These are phyloP conservation scores for Neonectria coccinea DNA, from an alignment of 2,329 filamentous ascomycete species.

Conservation along the genomic window DNA sequence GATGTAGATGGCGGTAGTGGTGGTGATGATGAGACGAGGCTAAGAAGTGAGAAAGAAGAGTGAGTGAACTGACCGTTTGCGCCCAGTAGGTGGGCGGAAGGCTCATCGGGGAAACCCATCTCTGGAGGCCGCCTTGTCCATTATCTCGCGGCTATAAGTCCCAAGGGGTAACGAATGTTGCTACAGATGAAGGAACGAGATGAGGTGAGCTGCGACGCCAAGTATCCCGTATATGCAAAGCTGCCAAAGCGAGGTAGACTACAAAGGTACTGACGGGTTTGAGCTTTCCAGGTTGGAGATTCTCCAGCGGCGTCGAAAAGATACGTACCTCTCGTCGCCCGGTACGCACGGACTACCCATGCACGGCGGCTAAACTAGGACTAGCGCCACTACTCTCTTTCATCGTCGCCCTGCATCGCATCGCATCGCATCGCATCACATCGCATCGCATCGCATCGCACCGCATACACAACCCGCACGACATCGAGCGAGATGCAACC, in stretches of 20 bases:
- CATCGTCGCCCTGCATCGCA: background rate
- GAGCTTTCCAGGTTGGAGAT: background rate
- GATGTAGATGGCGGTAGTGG: slow-evolving; percentile 5
- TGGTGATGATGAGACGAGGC: slow-evolving; percentile 1
- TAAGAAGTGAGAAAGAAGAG: background rate
- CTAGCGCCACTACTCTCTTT: slow-evolving; percentile 1
- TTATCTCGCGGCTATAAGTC: slow-evolving; percentile 30
- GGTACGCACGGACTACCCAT: too few relatives aligned
- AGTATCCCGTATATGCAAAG: background rate
- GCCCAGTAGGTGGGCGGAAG: slow-evolving; percentile 67
- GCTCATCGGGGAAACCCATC: slow-evolving; percentile 62
- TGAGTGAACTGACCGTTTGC: slow-evolving; percentile 63
- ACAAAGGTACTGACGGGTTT: background rate
- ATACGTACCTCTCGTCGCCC: background rate
- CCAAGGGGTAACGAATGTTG: background rate
- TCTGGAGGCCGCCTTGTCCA: slow-evolving; percentile 34
- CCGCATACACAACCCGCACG: background rate
- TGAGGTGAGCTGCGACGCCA: background rate
- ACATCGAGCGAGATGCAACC: background rate
- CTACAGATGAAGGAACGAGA: background rate
- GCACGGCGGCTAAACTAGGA: background rate
- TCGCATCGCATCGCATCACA: background rate
- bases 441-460: too few relatives aligned
- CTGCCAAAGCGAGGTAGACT: background rate
- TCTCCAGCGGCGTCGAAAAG: background rate